A percentile compares a stretch with the other conserved stretches of the same genome.
phyloP scores from a whole-genome alignment of 495 filamentous ascomycete genomes.

The Cercophora newfieldiana region DNA sequence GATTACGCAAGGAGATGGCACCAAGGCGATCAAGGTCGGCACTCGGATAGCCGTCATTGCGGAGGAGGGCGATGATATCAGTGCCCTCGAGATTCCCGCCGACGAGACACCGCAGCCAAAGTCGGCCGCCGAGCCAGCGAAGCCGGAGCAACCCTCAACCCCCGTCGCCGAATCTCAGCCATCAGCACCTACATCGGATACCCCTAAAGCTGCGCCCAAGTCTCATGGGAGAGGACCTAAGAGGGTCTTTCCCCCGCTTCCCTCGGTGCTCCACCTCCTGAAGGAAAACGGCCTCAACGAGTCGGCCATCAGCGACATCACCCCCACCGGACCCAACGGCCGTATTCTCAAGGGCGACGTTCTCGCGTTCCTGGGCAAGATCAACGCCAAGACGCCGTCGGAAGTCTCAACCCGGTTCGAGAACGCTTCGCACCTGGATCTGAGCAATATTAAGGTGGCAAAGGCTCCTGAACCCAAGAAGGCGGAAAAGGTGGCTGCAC shows the following conservation, averaged over 20 bases:
- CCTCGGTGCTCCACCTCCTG: conserved; percentile 80
- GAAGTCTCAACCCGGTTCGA: conserved; percentile 66
- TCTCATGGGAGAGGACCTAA: conserved; percentile 54
- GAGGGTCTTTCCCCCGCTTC: conserved; percentile 78
- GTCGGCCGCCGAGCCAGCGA: conserved; percentile 23
- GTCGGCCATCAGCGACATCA: conserved; percentile 75
- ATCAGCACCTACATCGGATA: conserved; percentile 26
- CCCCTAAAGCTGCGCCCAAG: conserved; percentile 41
- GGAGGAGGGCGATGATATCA: conserved; percentile 72
- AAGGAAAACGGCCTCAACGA: conserved; percentile 71
- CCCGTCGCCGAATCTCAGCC: conserved; percentile 25
- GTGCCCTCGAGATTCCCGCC: conserved; percentile 63
- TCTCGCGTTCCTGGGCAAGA: conserved; percentile 80
- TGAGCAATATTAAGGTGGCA: conserved; percentile 87
- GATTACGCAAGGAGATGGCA: conserved; percentile 69
- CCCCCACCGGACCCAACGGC: conserved; percentile 82
- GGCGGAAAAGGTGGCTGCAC: conserved; percentile 40
- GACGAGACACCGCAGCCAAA: conserved; percentile 49
- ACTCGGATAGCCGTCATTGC: conserved; percentile 73
- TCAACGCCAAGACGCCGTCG: conserved; percentile 67
- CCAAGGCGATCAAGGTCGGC: conserved; percentile 71
- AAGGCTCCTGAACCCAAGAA: conserved; percentile 59
- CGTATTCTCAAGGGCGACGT: conserved; percentile 95
- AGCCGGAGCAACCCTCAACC: conserved; percentile 25
- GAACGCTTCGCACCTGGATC: conserved; percentile 80